Percentiles rank a stretch among this genome's conserved stretches.
phyloP scores from a whole-genome alignment of 2,329 filamentous ascomycete genomes.

The Colletotrichum sp. region DNA sequence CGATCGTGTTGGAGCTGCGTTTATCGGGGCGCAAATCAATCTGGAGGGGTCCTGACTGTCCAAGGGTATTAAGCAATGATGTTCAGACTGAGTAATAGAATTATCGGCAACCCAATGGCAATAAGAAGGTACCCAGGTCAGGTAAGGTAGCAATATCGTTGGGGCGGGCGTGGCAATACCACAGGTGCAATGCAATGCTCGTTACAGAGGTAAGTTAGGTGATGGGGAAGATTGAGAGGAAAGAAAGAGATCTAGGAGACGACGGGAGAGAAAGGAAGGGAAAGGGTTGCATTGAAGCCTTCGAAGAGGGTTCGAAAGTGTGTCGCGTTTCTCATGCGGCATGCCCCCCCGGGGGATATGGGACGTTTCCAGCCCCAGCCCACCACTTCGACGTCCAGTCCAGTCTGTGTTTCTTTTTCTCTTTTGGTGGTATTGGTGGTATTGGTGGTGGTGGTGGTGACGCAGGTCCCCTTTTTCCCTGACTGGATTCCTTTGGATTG shows the following conservation, averaged over 20 bases:
- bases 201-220: background rate
- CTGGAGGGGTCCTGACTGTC: background rate
- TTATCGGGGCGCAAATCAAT: background rate
- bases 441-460: background rate
- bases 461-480: constrained; percentile 19
- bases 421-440: background rate
- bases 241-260: background rate
- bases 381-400: background rate
- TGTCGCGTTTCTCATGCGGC: constrained; percentile 20
- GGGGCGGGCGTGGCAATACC: background rate
- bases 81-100: background rate
- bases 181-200: background rate
- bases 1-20: background rate
- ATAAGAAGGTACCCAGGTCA: background rate
- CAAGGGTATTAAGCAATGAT: background rate
- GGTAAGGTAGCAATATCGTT: background rate
- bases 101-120: background rate
- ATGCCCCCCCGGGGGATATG: background rate
- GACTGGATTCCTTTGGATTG: background rate
- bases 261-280: background rate
- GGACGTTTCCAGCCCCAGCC: constrained; percentile 15
- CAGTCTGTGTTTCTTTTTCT: background rate
- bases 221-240: background rate
- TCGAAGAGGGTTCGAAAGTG: constrained; percentile 18
- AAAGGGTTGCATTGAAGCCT: constrained; percentile 14